Evolutionary conservation across 208 protist genomes (phyloP), one percentile per base, ranked within the genome.

Genomic region (Blechomonas ayalai): DNA sequence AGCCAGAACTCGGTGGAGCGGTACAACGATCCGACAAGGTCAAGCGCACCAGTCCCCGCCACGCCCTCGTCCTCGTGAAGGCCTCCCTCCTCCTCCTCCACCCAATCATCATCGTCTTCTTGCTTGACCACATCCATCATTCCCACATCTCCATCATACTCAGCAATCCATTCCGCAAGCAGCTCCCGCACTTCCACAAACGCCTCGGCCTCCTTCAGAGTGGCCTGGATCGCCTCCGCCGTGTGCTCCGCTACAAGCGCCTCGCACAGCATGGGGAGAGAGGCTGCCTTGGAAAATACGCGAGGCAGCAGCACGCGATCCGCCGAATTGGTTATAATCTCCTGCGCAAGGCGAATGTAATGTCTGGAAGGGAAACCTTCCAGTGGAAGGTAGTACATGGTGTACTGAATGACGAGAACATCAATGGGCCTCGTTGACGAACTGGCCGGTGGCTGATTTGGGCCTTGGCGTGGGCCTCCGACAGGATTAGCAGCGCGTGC

Each of bases 191-290:
- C 67, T 29, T 92, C 76, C 10, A 87, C 72, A 47, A 83, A 92
- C 54, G 81, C 83, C 13, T 78, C 67, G 32, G 88, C 66, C 12
- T 73, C 71, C 34, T 65, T 64, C 36, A 92, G 38, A 10, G 73
- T 72, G 20, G 52, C 50, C 47, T 85, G 68, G 31, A 92, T 65
- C 4, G 68, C 75, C 26, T 67, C 79, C 0, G 83, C 73, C 4
- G 73, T 78, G 67, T 83, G 55, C 62, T 92, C 83, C 6, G 68
- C 54, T 9, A 87, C 77, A 1, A 89, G 58, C n/a, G 44, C 34
- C 58, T 92, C 83, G 39, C 78, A 83, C 44, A 89, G 60, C 12
- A 67, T 45, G n/a, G 82, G 69, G 7, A 84, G 67, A 2, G 74
- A 69, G 12, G 31, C 33, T 9, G 54, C 45, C 0, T 71, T 41